Conservation (phyloP, 164 flowering plant species). For the Pachysandra terminalis region DNA sequence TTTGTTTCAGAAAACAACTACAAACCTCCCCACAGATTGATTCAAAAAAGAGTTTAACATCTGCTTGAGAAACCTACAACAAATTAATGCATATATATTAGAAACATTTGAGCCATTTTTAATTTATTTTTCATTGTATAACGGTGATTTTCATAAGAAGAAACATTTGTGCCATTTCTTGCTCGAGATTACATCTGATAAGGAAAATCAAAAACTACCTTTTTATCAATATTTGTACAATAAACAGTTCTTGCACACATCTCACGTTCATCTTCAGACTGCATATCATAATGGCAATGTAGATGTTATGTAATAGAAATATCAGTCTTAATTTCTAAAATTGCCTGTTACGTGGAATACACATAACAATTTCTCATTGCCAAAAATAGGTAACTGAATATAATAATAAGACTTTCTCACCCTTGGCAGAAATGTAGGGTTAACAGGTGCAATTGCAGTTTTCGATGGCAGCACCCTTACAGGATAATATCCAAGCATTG, state of each 20-base stretch:
- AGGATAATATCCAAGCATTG: slow-evolving; percentile 82
- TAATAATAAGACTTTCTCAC: slow-evolving; percentile 29
- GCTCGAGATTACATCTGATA: slow-evolving; percentile 2
- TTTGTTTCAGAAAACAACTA: slow-evolving; percentile 3
- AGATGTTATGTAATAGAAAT: neutral
- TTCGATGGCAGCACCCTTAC: slow-evolving; percentile 78
- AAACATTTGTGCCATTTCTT: neutral
- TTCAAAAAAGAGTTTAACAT: slow-evolving; percentile 74
- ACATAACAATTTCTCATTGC: neutral
- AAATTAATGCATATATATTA: neutral
- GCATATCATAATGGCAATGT: slow-evolving; percentile 13
- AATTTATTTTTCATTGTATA: too few relatives aligned
- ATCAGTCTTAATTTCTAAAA: neutral
- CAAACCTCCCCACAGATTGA: slow-evolving; percentile 78
- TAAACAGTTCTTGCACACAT: slow-evolving; percentile 88
- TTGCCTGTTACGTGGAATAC: neutral
- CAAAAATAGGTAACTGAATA: neutral
- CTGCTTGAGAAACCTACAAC: slow-evolving; percentile 68
- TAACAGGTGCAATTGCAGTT: slow-evolving; percentile 91
- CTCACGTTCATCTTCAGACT: slow-evolving; percentile 84
- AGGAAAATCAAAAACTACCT: slow-evolving; percentile 39
- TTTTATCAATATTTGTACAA: slow-evolving; percentile 82
- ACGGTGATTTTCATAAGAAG: too few relatives aligned
- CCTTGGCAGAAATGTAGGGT: slow-evolving; percentile 79
- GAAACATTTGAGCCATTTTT: too few relatives aligned